phyloP scores from a whole-genome alignment of 768 basidiomycete species.

The Suillus discolor region DNA sequence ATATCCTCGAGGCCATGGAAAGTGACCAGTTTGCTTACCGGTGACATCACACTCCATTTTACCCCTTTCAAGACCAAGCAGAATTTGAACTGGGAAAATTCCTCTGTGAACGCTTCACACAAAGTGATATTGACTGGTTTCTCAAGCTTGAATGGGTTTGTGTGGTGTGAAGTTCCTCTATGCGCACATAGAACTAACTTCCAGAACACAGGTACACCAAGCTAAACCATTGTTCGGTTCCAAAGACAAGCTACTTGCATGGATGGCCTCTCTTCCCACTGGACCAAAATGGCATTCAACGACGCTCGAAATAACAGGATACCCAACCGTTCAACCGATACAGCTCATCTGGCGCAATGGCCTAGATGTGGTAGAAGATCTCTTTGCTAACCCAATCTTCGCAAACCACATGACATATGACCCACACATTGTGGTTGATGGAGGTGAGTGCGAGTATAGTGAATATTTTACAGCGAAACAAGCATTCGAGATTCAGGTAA shows the following conservation, averaged over 20 bases:
- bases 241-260: neutral
- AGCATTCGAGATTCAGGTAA: neutral
- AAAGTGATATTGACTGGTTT: neutral
- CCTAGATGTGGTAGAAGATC: neutral
- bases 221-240: neutral
- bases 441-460: neutral
- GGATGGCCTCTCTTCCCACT: neutral
- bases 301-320: neutral
- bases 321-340: neutral
- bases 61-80: neutral
- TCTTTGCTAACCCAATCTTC: neutral
- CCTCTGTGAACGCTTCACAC: neutral
- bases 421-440: neutral
- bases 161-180: neutral
- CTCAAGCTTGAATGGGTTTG: neutral
- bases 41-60: neutral
- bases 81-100: neutral
- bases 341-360: neutral
- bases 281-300: neutral
- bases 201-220: neutral
- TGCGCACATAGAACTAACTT: neutral
- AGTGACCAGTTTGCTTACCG: neutral
- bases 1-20: neutral
- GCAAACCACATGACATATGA: neutral
- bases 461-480: neutral